A percentile compares a stretch with the other conserved stretches of the same genome.
Conservation (phyloP, 495 filamentous ascomycete species). For the Penicillium goetzii region DNA sequence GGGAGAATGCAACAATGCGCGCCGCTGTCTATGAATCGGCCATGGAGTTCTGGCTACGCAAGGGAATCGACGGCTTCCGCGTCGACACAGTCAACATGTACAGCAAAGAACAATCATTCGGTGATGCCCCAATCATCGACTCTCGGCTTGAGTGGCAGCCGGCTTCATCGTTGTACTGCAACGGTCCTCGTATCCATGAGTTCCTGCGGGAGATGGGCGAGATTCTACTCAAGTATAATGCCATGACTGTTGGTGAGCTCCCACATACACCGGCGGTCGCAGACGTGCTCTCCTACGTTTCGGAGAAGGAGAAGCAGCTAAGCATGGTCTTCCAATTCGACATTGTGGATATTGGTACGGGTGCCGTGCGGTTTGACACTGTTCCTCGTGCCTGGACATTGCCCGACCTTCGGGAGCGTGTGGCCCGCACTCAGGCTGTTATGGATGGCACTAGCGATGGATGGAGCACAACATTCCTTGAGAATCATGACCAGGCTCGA, state of each 20-base stretch:
- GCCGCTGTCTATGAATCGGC: constrained; percentile 52
- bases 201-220: constrained; percentile 51
- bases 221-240: constrained; percentile 49
- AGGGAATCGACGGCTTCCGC: constrained; percentile 58
- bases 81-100: constrained; percentile 62
- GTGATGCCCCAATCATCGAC: constrained; percentile 48
- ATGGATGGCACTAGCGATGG: constrained; percentile 51
- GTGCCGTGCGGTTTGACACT: constrained; percentile 42
- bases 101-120: constrained; percentile 48
- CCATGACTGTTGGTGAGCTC: constrained; percentile 58
- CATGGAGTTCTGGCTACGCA: constrained; percentile 57
- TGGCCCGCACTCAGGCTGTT: constrained; percentile 46
- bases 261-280: constrained; percentile 45
- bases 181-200: constrained; percentile 62
- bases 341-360: constrained; percentile 52
- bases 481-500: constrained; percentile 50
- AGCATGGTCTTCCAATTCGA: constrained; percentile 63
- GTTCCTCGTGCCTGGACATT: constrained; percentile 45
- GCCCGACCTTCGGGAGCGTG: constrained; percentile 42
- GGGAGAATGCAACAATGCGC: constrained; percentile 54
- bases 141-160: constrained; percentile 46
- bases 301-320: constrained; percentile 45
- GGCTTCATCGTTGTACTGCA: constrained; percentile 52
- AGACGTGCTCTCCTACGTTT: constrained; percentile 53
- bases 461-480: constrained; percentile 54